Percentiles rank a stretch among this genome's conserved stretches.
phyloP scores from a whole-genome alignment of 1,284 basidiomycete genomes.

The Meira nashicola region DNA sequence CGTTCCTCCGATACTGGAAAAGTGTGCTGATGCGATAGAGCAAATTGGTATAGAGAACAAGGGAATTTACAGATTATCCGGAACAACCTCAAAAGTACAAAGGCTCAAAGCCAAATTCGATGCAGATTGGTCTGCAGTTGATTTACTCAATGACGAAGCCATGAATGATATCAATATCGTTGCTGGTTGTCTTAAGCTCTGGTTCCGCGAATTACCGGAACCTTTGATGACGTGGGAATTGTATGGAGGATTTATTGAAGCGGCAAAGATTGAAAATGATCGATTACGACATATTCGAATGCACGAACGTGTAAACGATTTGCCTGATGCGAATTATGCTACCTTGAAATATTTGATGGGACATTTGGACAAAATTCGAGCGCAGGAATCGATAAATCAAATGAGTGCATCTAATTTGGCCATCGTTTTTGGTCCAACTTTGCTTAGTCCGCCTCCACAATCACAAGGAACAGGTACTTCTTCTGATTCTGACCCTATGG shows the following conservation, averaged over 20 bases:
- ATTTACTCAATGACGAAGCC: slow-evolving; percentile 46
- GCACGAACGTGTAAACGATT: slow-evolving; percentile 93
- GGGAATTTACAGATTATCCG: slow-evolving; percentile 90
- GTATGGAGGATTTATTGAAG: slow-evolving; percentile 88
- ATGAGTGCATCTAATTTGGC: slow-evolving; percentile 92
- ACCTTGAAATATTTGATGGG: slow-evolving; percentile 93
- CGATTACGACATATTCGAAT: slow-evolving; percentile 85
- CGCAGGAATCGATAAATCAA: slow-evolving; percentile 63
- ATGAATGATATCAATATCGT: slow-evolving; percentile 90
- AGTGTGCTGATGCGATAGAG: slow-evolving; percentile 88
- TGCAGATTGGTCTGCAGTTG: slow-evolving; percentile 51
- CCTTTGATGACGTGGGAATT: slow-evolving; percentile 79
- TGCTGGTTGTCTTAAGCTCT: slow-evolving; percentile 85
- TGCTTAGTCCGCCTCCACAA: slow-evolving; percentile 54
- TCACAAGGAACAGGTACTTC: slow-evolving; percentile 12
- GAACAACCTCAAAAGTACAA: slow-evolving; percentile 80
- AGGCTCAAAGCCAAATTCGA: slow-evolving; percentile 80
- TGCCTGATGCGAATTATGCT: slow-evolving; percentile 96
- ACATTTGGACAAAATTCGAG: slow-evolving; percentile 68
- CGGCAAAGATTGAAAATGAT: slow-evolving; percentile 85
- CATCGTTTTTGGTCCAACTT: slow-evolving; percentile 94
- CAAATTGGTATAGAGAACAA: slow-evolving; percentile 65
- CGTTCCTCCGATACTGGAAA: slow-evolving; percentile 78
- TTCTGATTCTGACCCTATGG: neutral
- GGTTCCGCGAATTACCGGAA: slow-evolving; percentile 93